Conservation (phyloP, 805 yeast species). For the Pichia kluyveri region DNA sequence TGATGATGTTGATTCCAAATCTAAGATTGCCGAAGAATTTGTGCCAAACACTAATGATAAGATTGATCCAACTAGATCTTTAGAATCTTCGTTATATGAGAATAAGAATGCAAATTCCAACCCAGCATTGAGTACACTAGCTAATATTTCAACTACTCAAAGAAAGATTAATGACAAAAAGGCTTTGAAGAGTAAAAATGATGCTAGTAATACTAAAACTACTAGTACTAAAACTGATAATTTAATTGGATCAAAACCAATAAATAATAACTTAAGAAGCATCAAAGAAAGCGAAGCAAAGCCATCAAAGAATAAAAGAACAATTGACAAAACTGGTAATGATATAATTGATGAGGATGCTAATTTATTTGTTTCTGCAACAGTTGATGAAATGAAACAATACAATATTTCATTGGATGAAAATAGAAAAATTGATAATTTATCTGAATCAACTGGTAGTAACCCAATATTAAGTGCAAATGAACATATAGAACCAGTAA, state of each 20-base stretch:
- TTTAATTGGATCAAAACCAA: not conserved
- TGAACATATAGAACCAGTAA: not conserved
- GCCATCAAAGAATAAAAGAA: not conserved
- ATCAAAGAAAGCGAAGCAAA: not conserved
- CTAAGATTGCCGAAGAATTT: not conserved
- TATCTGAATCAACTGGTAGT: no score
- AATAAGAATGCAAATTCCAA: not conserved
- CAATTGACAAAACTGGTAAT: conserved; percentile 3
- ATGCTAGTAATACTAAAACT: not conserved
- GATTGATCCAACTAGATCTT: not conserved
- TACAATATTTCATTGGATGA: conserved; percentile 4
- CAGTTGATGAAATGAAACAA: conserved; percentile 22
- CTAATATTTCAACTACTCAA: conserved; percentile 21
- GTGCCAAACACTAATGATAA: not conserved
- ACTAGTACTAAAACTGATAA: no score
- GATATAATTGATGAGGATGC: conserved; percentile 12
- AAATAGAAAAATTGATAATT: not conserved
- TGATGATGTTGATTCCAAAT: not conserved
- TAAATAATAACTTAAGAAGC: not conserved
- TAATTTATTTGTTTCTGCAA: conserved; percentile 24
- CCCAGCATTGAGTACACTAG: conserved; percentile 17
- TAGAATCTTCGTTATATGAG: not conserved
- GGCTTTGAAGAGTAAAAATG: not conserved
- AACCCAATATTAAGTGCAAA: no score
- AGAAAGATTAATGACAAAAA: conserved; percentile 2